These are phyloP conservation scores for Annona cherimola DNA, from an alignment of 164 flowering plant species.

Conservation along the genomic window DNA sequence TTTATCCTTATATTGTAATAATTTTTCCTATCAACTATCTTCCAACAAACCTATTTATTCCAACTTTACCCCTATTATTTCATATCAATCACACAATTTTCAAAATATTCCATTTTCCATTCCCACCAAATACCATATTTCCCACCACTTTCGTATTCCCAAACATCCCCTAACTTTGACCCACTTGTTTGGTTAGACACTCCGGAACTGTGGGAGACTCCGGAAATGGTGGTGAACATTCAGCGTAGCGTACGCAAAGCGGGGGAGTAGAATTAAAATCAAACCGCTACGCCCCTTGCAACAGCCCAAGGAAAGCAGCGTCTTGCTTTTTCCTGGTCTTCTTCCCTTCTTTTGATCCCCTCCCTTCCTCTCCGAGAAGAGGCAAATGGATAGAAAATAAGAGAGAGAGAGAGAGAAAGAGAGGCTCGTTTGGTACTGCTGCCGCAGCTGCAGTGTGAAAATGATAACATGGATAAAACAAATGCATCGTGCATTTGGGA, in stretches of 20 bases:
- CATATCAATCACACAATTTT: too few species aligned
- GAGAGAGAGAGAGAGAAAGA: neutral
- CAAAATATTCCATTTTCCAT: too few species aligned
- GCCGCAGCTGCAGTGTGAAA: constrained; percentile 4
- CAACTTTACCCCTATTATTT: too few species aligned
- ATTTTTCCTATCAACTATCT: too few species aligned
- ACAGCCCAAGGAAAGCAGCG: neutral
- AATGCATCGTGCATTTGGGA: constrained; percentile 49
- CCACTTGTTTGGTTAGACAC: too few species aligned
- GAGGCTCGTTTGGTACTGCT: neutral
- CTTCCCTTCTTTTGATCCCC: neutral
- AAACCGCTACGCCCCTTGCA: neutral
- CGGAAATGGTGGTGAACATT: neutral
- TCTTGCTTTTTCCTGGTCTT: neutral
- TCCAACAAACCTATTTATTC: too few species aligned
- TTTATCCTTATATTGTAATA: too few species aligned
- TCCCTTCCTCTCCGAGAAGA: neutral
- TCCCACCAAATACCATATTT: too few species aligned
- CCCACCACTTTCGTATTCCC: too few species aligned
- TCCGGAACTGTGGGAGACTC: too few species aligned
- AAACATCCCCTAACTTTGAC: too few species aligned
- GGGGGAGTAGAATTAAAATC: neutral
- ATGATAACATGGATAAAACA: constrained; percentile 61
- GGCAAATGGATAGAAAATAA: neutral
- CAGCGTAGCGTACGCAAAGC: neutral